phyloP scores from a whole-genome alignment of 2,329 filamentous ascomycete genomes.

The Phialophora verrucosa region DNA sequence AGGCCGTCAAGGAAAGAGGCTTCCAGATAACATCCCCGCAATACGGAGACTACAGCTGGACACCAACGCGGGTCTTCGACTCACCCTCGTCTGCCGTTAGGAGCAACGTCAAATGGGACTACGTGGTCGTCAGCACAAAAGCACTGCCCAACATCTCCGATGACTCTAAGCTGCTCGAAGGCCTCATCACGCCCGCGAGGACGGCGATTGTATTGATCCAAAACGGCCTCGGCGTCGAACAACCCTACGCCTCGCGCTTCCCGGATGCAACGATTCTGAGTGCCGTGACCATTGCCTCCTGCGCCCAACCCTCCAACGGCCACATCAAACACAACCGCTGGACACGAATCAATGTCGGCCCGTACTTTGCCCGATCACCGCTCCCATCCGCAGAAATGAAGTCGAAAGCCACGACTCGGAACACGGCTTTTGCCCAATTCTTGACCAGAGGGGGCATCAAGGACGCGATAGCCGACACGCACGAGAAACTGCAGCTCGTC shows the following conservation, averaged over 20 bases:
- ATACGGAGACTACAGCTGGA: slow-evolving; percentile 71
- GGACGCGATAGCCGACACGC: slow-evolving; percentile 68
- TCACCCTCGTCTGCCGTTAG: slow-evolving; percentile 63
- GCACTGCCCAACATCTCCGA: slow-evolving; percentile 69
- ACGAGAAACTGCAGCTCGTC: slow-evolving; percentile 70
- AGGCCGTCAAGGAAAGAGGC: slow-evolving; percentile 64
- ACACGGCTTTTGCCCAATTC: slow-evolving; percentile 55
- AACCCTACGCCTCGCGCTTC: slow-evolving; percentile 68
- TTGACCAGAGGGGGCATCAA: slow-evolving; percentile 61
- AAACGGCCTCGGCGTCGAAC: slow-evolving; percentile 73
- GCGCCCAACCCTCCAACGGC: slow-evolving; percentile 68
- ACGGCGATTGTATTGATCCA: slow-evolving; percentile 69
- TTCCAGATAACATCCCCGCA: slow-evolving; percentile 69
- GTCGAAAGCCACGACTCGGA: slow-evolving; percentile 43
- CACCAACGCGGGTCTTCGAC: slow-evolving; percentile 66
- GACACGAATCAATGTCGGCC: slow-evolving; percentile 73
- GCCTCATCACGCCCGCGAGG: slow-evolving; percentile 61
- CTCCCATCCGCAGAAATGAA: slow-evolving; percentile 43
- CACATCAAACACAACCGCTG: slow-evolving; percentile 73
- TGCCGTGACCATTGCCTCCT: slow-evolving; percentile 72
- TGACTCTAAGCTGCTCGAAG: slow-evolving; percentile 66
- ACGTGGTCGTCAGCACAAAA: slow-evolving; percentile 73
- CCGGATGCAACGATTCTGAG: slow-evolving; percentile 66
- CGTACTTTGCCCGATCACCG: slow-evolving; percentile 61
- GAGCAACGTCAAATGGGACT: slow-evolving; percentile 62